Base-by-base conservation (phyloP, 768 basidiomycete species). In the Lactarius vividus region DNA sequence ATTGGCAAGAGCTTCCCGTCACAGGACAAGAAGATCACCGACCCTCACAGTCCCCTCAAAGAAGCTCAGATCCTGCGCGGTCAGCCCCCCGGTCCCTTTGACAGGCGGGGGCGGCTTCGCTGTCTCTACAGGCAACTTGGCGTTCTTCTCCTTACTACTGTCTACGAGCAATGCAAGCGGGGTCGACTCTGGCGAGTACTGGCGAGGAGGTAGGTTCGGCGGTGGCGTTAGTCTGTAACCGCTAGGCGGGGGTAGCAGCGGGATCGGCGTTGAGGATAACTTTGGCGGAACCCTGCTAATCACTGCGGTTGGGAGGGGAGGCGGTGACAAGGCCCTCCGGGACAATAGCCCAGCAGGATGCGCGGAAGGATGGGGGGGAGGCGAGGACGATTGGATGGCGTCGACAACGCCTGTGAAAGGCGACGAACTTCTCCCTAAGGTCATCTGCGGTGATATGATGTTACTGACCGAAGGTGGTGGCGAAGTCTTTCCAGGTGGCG, bases 41-140 rank as follows among this genome's bases (percentile, higher is more conserved):
- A 26, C n/a, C 40, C 16, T 56, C 62, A 91, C 37, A 89, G 72
- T 40, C 90, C 88, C 88, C 76, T 94, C 92, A 73, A 94, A 95
- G 75, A 95, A 94, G 20, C 88, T 91, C 59, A 94, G 74, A 81
- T 94, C 93, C 76, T 92, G 89, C 2, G 91, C 92, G 4, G 88
- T 89, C 58, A 94, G 74, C 4, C 88, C 88, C 15, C 86, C 85
- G 57, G 73, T 54, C 66, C 74, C 68, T 57, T 74, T 69, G 29
- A 70, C 29, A 8, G 71, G 57, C 28, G 18, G 42, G 29, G 63
- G 59, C 52, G 71, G 71, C 53, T 29, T 46, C 20, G 46, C 40
- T 15, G 26, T 65, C 37, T 6, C 35, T 16, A 20, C 39, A 62
- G 63, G n/a, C 4, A 54, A 52, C 71, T 55, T 57, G 71, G 18